Evolutionary conservation across 2,329 filamentous ascomycete species (phyloP).

Genomic region (Pochonia chlamydosporia): DNA sequence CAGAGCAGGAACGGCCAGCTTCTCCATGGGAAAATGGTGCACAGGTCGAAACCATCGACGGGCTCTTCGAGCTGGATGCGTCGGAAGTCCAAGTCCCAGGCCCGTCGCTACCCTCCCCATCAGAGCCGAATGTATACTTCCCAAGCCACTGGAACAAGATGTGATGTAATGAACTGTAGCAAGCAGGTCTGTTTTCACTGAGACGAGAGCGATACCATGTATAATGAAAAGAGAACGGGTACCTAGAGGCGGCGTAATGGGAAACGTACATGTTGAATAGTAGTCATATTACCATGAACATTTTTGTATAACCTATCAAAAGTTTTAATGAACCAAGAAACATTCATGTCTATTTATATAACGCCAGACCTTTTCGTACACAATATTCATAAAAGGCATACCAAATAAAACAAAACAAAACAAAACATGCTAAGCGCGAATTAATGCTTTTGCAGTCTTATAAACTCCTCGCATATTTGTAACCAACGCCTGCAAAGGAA

Average conservation of each 20-base stretch:
- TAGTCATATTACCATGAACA: too few relatives aligned
- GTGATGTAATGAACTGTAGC: too few relatives aligned
- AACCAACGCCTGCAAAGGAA: conserved; percentile 1
- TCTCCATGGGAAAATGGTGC: not conserved
- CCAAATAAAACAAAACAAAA: not conserved
- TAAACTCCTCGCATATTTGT: conserved; percentile 17
- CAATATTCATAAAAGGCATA: conserved; percentile 17
- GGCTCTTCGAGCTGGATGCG: not conserved
- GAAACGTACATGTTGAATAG: too few relatives aligned
- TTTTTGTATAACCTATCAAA: too few relatives aligned
- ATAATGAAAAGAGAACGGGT: too few relatives aligned
- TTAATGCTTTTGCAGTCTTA: conserved; percentile 5
- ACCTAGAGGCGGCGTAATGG: too few relatives aligned
- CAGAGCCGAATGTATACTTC: not conserved
- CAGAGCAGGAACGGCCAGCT: not conserved
- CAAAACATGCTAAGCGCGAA: not conserved
- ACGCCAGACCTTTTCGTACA: conserved; percentile 23
- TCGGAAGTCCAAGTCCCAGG: conserved; percentile 3
- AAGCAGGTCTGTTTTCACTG: too few relatives aligned
- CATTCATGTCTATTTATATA: conserved; percentile 17
- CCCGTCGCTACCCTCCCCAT: not conserved
- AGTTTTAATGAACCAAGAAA: conserved; percentile 1
- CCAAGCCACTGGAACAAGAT: not conserved
- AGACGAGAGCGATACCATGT: not conserved
- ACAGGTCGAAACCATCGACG: conserved; percentile 27